Percentiles rank a stretch among this genome's conserved stretches.
Evolutionary conservation across 2,329 filamentous ascomycete genomes (phyloP).

Genomic region (Passalora sequoiae): DNA sequence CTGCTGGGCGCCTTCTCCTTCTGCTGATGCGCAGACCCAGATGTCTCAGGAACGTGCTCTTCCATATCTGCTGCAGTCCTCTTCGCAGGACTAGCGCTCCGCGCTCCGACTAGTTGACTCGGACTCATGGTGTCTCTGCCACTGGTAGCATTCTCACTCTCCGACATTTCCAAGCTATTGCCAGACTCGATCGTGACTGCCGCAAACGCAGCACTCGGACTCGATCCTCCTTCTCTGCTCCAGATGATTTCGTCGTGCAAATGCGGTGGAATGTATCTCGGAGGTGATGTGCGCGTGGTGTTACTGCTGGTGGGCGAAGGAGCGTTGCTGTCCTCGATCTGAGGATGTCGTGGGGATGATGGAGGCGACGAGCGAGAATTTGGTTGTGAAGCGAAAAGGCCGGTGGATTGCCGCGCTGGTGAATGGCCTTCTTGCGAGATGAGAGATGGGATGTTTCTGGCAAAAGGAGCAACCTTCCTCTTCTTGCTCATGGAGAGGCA

Average conservation of each 20-base stretch:
- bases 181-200: conserved; percentile 35
- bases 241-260: conserved; percentile 48
- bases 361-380: conserved; percentile 25
- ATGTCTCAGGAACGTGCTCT: conserved; percentile 2
- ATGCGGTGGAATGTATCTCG: conserved; percentile 52
- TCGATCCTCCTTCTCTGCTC: conserved; percentile 28
- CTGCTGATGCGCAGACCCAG: conserved; percentile 3
- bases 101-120: conserved; percentile 16
- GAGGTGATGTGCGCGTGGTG: conserved; percentile 16
- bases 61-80: conserved; percentile 50
- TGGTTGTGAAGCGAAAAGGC: conserved; percentile 16
- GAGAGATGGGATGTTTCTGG: too few species aligned
- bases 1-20: conserved; percentile 13
- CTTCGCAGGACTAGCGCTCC: conserved; percentile 53
- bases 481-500: too few species aligned
- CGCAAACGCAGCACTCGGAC: conserved; percentile 29
- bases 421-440: too few species aligned
- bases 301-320: conserved; percentile 21
- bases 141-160: conserved; percentile 23
- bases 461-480: too few species aligned
- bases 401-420: too few species aligned
- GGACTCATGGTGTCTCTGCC: conserved; percentile 18
- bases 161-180: conserved; percentile 42
- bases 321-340: conserved; percentile 15
- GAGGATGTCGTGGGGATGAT: conserved; percentile 16